Evolutionary conservation across 768 basidiomycete genomes (phyloP), one percentile per base, ranked within the genome.

Genomic region (Pholiota conissans): DNA sequence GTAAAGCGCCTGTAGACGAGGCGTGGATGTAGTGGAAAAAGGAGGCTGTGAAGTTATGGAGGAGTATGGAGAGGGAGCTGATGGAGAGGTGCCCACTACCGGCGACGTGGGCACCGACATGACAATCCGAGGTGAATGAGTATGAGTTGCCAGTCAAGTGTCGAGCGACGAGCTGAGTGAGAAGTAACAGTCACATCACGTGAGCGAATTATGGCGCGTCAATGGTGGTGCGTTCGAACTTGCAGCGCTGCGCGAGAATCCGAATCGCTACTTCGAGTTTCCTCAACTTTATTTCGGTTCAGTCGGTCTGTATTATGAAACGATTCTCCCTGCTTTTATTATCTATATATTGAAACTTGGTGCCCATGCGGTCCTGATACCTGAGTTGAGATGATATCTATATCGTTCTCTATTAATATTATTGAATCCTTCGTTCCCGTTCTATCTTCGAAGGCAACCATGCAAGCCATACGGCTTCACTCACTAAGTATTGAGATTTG

Each of bases 1-100:
- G 73, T 95, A 98, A 6, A 98, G 78, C 0, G 93, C 84, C 60
- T 90, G 86, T 0, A 93, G 76, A 7, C 91, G 85, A 22, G 81
- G 74, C 0, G 70, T 67, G 0, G 85, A 81, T 2, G 80, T 75
- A 0, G 74, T 72, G 8, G 73, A 68, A 61, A 80, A 87, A 24
- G 85, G 77, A 5, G 77, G 71, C 11, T 83, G 72, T 6, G 74
- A 62, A 63, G 61, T 47, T 55, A 67, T n/a, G 18, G 66, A 45
- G 9, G 42, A 45, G 4, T 6, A 39, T 5, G 22, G 55, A 34
- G 63, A 61, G 34, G 49, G 50, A 24, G 50, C 13, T 29, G 57
- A 11, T 7, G 40, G 3, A 28, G 40, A 51, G 28, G 27, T 30
- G 10, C 20, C n/a, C 24, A 28, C 27, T 29, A 3, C 27, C 35